A percentile compares a stretch with the other conserved stretches of the same genome.
Conservation (phyloP, 352 stramenopile species). For the Discostella stelligera region DNA sequence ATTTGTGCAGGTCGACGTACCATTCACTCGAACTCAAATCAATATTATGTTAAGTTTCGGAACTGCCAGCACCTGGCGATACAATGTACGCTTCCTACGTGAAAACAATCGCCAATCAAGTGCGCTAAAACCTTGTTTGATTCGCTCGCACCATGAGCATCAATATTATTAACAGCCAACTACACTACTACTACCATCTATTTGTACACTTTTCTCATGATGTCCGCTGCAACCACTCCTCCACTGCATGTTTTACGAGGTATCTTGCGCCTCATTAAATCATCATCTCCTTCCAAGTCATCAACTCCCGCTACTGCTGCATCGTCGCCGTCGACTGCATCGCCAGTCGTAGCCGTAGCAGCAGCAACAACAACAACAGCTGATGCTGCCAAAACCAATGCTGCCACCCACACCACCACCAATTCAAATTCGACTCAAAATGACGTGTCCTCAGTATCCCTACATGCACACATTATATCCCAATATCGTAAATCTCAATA, state of each 20-base stretch:
- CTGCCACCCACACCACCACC: no score
- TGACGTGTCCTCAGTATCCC: conserved; percentile 12
- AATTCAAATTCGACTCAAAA: background rate
- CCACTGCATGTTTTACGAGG: conserved; percentile 56
- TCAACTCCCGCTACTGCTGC: conserved; percentile 8
- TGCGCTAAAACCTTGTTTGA: no score
- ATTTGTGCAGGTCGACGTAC: background rate
- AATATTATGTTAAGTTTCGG: no score
- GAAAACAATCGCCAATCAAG: no score
- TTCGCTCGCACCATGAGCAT: no score
- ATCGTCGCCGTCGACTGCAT: background rate
- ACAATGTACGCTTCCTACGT: background rate
- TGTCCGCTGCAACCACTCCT: conserved; percentile 29
- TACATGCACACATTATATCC: conserved; percentile 39
- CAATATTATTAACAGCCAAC: no score
- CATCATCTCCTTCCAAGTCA: conserved; percentile 13
- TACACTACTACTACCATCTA: no score
- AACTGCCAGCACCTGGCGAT: background rate
- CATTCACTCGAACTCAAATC: no score
- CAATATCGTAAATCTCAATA: conserved; percentile 41
- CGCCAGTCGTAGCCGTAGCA: background rate
- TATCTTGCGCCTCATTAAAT: conserved; percentile 47
- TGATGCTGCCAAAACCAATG: background rate
- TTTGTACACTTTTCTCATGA: no score
- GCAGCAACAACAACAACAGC: background rate